Evolutionary conservation across 2,329 filamentous ascomycete species (phyloP), one percentile per base, ranked within the genome.

Genomic region (Clarireedia monteithiana): DNA sequence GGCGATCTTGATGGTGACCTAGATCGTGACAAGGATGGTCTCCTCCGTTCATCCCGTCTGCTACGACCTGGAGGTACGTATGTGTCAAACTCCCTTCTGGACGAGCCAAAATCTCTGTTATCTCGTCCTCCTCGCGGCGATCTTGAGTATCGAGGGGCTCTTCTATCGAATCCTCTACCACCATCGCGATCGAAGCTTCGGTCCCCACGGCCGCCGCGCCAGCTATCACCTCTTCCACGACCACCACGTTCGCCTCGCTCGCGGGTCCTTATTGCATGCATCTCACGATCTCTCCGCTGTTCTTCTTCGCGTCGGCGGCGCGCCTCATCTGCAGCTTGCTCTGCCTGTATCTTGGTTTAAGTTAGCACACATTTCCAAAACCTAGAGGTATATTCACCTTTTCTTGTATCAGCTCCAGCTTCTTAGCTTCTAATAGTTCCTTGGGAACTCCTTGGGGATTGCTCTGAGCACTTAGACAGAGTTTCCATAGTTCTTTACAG

Each of bases 341-440:
- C 90, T 38, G 89, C 87, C 67, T 95, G 86, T 51, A 90, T 83
- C 90, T 91, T 62, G 47, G 34, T 5, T 53, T n/a, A 36, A 27
- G 38, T 67, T 42, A 67, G 62, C 34, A 26, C 27, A 14, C 44
- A 17, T 23, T 12, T 12, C n/a, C 24, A 14, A 48, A n/a, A 23
- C 48, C 26, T 39, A 2, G 15, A 42, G n/a, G 23, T 47, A 48
- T 36, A 42, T 69, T 36, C 70, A 95, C 92, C 85, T 95, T 95
- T 73, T 96, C 91, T 72, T 96, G 90, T 60, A 94, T 89, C 48
- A 99, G 77, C 72, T 99, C 94, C 46, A 89, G 75, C 73, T 97
- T 99, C 77, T 99, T 99, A 0, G 92, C 91, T 70, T 99, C 94
- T 2, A 99, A 75, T 44, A 99, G 78, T 72, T 96, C 91, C 71